A percentile compares a stretch with the other conserved stretches of the same genome.
These are phyloP conservation scores for Talaromyces sp. DNA, from an alignment of 2,329 filamentous ascomycete genomes.

Conservation along the genomic window DNA sequence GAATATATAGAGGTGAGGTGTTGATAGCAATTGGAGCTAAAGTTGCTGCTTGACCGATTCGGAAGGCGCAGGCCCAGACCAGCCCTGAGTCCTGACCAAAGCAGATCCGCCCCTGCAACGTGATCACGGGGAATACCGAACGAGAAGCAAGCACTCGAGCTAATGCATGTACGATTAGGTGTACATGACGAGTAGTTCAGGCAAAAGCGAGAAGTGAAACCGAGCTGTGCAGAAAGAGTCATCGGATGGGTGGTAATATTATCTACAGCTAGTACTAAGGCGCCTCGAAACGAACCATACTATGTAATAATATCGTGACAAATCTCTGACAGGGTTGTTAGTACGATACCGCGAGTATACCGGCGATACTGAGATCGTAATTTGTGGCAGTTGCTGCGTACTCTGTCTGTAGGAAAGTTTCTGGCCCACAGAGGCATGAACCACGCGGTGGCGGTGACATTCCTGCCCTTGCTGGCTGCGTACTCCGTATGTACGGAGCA, in stretches of 20 bases:
- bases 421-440: neutral
- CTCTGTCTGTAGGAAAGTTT: neutral
- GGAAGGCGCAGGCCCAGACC: conserved; percentile 11
- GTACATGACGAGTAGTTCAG: neutral
- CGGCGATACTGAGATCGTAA: neutral
- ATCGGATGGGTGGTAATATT: neutral
- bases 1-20: conserved; percentile 6
- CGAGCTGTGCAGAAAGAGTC: neutral
- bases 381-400: neutral
- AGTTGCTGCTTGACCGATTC: conserved; percentile 4
- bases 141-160: neutral
- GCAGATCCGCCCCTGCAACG: conserved; percentile 12
- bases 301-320: neutral
- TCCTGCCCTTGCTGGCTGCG: neutral
- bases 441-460: conserved; percentile 10
- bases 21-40: conserved; percentile 12
- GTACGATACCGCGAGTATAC: neutral
- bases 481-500: neutral
- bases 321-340: neutral
- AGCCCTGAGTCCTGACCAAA: conserved; percentile 1
- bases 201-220: neutral
- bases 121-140: conserved; percentile 15
- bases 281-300: neutral
- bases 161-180: conserved; percentile 8
- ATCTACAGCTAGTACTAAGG: neutral